Percentiles rank a stretch among this genome's conserved stretches.
Evolutionary conservation across 176 grass and related monocot genomes (phyloP).

Genomic region (Thalia dealbata): DNA sequence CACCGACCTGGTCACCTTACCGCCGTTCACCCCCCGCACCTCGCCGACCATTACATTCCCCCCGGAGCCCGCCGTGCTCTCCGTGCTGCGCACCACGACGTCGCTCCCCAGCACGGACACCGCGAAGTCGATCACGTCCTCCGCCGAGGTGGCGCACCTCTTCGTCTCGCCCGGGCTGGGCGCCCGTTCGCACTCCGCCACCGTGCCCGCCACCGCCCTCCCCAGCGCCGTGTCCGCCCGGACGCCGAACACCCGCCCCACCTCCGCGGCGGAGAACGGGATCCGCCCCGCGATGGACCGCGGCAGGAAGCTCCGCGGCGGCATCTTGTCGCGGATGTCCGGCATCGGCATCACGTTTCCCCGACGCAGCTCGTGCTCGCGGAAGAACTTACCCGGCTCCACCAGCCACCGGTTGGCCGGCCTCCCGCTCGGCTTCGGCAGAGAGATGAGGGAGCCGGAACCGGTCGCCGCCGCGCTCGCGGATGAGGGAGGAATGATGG

Average conservation of each 20-base stretch:
- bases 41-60: background rate
- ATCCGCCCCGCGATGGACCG: background rate
- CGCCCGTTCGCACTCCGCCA: background rate
- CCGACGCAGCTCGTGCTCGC: background rate
- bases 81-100: background rate
- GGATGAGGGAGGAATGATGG: background rate
- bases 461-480: background rate
- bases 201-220: background rate
- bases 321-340: constrained; percentile 8
- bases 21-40: background rate
- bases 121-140: constrained; percentile 13
- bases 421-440: background rate
- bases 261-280: background rate
- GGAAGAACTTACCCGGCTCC: constrained; percentile 11
- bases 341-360: constrained; percentile 7
- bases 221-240: background rate
- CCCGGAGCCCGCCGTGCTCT: background rate
- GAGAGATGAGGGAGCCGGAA: background rate
- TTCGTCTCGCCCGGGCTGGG: constrained; percentile 4
- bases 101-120: background rate
- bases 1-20: background rate
- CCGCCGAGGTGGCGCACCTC: background rate
- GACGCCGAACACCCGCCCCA: background rate
- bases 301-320: constrained; percentile 4
- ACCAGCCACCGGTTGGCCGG: background rate